phyloP scores from a whole-genome alignment of 805 yeast species.

The Starmera pachycereana region DNA sequence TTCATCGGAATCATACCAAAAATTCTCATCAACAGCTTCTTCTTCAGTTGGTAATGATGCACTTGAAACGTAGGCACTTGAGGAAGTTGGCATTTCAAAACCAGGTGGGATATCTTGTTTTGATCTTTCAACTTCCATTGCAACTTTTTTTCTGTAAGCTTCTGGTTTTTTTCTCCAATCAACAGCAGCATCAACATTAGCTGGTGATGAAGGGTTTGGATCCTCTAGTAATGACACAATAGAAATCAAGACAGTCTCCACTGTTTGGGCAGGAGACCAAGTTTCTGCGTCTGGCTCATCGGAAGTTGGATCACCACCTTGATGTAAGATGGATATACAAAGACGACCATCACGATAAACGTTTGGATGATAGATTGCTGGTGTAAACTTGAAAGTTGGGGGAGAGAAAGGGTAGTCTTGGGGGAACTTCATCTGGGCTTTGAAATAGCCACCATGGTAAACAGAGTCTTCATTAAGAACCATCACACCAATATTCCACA shows the following conservation, averaged over 20 bases:
- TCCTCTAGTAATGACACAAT: constrained; percentile 87
- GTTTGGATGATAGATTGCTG: constrained; percentile 91
- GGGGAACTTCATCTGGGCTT: constrained; percentile 91
- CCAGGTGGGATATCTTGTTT: constrained; percentile 82
- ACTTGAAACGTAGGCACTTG: constrained; percentile 40
- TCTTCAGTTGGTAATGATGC: constrained; percentile 27
- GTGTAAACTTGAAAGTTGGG: constrained; percentile 85
- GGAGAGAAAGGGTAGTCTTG: constrained; percentile 86
- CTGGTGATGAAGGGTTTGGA: constrained; percentile 89
- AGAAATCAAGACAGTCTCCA: constrained; percentile 81
- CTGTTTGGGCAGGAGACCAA: constrained; percentile 91
- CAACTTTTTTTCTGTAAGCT: constrained; percentile 63
- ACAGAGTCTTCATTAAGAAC: constrained; percentile 81
- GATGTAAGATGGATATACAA: constrained; percentile 88
- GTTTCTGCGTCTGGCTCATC: constrained; percentile 92
- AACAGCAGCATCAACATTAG: constrained; percentile 92
- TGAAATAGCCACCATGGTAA: constrained; percentile 90
- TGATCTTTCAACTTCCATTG: constrained; percentile 74
- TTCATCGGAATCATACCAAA: constrained; percentile 76
- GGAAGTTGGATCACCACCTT: constrained; percentile 80
- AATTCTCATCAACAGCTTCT: constrained; percentile 67
- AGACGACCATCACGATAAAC: constrained; percentile 89
- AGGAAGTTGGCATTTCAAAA: constrained; percentile 68
- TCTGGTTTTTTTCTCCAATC: constrained; percentile 78
- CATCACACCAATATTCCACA: constrained; percentile 86